A percentile compares a stretch with the other conserved stretches of the same genome.
Evolutionary conservation across 2,329 filamentous ascomycete species (phyloP).

Genomic region (Parascedosporium putredinis): DNA sequence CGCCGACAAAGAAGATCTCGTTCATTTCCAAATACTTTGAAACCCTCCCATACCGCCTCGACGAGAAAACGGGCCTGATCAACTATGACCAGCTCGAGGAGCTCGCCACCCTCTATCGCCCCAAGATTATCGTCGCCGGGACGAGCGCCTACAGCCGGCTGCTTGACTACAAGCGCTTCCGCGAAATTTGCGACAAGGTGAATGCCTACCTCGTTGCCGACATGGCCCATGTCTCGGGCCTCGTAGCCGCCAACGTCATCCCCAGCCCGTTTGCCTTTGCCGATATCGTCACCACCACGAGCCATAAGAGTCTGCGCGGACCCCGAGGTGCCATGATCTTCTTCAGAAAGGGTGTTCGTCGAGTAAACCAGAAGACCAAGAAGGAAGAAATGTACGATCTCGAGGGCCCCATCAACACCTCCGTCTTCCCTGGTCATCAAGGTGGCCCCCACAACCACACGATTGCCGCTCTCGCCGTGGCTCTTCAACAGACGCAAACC

Average conservation of each 20-base stretch:
- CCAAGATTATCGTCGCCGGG: constrained; percentile 90
- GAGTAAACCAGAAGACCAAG: constrained; percentile 74
- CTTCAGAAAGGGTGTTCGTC: constrained; percentile 85
- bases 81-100: constrained; percentile 90
- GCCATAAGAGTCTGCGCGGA: constrained; percentile 92
- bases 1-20: constrained; percentile 89
- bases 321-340: constrained; percentile 97
- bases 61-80: constrained; percentile 84
- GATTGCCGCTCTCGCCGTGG: constrained; percentile 89
- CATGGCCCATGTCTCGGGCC: constrained; percentile 94
- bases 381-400: constrained; percentile 82
- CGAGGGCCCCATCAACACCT: constrained; percentile 86
- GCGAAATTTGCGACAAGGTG: constrained; percentile 79
- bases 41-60: constrained; percentile 86
- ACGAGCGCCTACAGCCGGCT: constrained; percentile 92
- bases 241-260: constrained; percentile 85
- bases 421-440: constrained; percentile 96
- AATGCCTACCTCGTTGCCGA: constrained; percentile 90
- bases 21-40: constrained; percentile 98
- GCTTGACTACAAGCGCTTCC: constrained; percentile 91
- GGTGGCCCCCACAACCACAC: constrained; percentile 98
- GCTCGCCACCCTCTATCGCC: constrained; percentile 77
- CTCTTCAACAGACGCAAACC: constrained; percentile 83
- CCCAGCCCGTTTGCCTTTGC: constrained; percentile 81
- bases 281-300: constrained; percentile 95